Percentiles rank a stretch among this genome's conserved stretches.
Evolutionary conservation across 352 stramenopile species (phyloP).

Genomic region (Phytopythium helicoides): DNA sequence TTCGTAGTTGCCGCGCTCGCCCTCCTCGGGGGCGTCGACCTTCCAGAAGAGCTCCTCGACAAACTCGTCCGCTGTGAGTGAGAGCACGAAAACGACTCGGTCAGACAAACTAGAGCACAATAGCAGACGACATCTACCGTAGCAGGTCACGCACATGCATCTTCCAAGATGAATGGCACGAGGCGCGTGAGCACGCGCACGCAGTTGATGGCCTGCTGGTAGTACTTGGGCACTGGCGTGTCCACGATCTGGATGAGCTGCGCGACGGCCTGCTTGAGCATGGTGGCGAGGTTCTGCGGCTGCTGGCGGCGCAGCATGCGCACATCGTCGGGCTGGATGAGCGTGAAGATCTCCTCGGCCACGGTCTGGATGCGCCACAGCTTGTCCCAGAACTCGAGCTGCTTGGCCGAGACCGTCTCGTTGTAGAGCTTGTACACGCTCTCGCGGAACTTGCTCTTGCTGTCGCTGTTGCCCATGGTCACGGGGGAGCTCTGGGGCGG

Average conservation of each 20-base stretch:
- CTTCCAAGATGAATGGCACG: conserved; percentile 86
- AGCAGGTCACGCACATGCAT: conserved; percentile 29
- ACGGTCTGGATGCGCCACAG: conserved; percentile 87
- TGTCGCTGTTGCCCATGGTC: conserved; percentile 86
- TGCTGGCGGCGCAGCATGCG: conserved; percentile 86
- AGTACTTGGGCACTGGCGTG: conserved; percentile 87
- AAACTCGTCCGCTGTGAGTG: conserved; percentile 54
- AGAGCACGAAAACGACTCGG: background rate
- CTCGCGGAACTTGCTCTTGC: conserved; percentile 91
- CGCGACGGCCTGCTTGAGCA: conserved; percentile 76
- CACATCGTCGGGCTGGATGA: conserved; percentile 88
- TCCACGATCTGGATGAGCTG: conserved; percentile 87
- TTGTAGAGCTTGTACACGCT: conserved; percentile 92
- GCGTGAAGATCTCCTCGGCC: conserved; percentile 87
- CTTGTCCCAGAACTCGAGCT: conserved; percentile 91
- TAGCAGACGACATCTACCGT: no score
- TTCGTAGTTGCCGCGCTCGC: conserved; percentile 5
- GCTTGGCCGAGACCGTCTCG: conserved; percentile 79
- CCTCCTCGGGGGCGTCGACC: conserved; percentile 22
- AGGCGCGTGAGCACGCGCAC: conserved; percentile 78
- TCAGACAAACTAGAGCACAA: background rate
- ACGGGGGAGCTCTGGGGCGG: no score
- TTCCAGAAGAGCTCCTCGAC: conserved; percentile 84
- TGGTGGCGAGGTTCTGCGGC: conserved; percentile 76
- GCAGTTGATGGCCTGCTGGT: conserved; percentile 84